Base-by-base conservation (phyloP, 129 eudicot species). In the Artemisia annua region DNA sequence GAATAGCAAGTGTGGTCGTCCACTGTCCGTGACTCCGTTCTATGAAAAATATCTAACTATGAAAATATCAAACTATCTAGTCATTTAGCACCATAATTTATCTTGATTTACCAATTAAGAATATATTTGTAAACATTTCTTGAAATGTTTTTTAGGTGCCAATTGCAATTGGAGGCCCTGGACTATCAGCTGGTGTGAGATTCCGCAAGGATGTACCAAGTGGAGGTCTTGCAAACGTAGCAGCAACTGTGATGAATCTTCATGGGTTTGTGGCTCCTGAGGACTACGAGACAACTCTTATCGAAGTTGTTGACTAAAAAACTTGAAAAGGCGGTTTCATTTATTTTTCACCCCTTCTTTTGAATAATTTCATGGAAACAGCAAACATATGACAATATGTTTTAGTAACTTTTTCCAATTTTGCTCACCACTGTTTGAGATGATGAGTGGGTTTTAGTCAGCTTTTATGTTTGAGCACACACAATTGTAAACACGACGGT, bases 81-180 rank as follows among this genome's bases (percentile, higher is more conserved):
- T 35, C 44, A 30, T 30, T 30, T 30, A 3, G 3, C 39, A 3
- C 32, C 5, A 4, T 28, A 3, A 3, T 28, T 28, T 39, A 7
- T 39, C 10, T 39, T 39, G 46, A 39, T 39, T 39, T 1, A 39
- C 35, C 6, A 30, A 1, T 28, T 30, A 30, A 30, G 35, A 30
- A 30, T 30, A 30, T 28, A 28, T 28, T 28, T 28, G 1, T 59
- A 6, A 58, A 14, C 12, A 32, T 59, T 60, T 11, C 13, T 1
- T 13, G 5, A 3, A 60, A 60, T 60, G 30, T 60, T 26, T 67
- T 22, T 46, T 30, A 92, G 98, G 98, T 92, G 67, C 98, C 98
- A 0, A 79, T 92, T 76, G 96, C 98, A 63, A 92, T 92, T 56
- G 98, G 98, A 28, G 98, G 98, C 4, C 96, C 92, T 11, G 98